phyloP scores from a whole-genome alignment of 2,329 filamentous ascomycete genomes.

The Neofusicoccum laricinum region DNA sequence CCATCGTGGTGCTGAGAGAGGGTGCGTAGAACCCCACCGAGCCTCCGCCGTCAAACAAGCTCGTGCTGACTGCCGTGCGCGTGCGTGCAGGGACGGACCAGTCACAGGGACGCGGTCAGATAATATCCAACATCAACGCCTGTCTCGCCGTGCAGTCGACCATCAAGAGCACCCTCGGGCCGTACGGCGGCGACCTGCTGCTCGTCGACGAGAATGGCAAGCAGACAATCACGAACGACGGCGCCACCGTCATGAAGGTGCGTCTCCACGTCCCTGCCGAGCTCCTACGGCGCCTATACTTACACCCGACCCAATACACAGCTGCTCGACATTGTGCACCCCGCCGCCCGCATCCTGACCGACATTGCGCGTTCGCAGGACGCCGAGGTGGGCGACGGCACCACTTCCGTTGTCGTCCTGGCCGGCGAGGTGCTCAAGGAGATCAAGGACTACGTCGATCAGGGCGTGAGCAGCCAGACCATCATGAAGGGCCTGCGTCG shows the following conservation, averaged over 20 bases:
- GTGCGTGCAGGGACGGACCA: constrained; percentile 89
- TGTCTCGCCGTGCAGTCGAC: constrained; percentile 94
- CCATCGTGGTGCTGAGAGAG: constrained; percentile 97
- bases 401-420: constrained; percentile 93
- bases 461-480: constrained; percentile 93
- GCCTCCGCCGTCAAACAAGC: background rate
- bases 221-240: constrained; percentile 98
- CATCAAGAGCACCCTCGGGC: constrained; percentile 92
- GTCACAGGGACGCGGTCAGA: constrained; percentile 94
- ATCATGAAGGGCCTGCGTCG: constrained; percentile 95
- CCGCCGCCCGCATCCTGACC: constrained; percentile 92
- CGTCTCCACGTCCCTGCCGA: constrained; percentile 20
- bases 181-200: constrained; percentile 93
- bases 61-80: background rate
- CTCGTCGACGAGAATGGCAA: constrained; percentile 93
- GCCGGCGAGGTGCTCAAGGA: constrained; percentile 98
- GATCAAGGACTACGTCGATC: constrained; percentile 91
- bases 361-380: constrained; percentile 99
- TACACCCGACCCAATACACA: constrained; percentile 34
- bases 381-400: constrained; percentile 96
- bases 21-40: constrained; percentile 56
- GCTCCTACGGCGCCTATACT: background rate
- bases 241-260: constrained; percentile 98
- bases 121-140: constrained; percentile 97
- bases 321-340: constrained; percentile 98